A percentile compares a stretch with the other conserved stretches of the same genome.
phyloP scores from a whole-genome alignment of 257 asterid genomes.

The Solanum raphanifolium region DNA sequence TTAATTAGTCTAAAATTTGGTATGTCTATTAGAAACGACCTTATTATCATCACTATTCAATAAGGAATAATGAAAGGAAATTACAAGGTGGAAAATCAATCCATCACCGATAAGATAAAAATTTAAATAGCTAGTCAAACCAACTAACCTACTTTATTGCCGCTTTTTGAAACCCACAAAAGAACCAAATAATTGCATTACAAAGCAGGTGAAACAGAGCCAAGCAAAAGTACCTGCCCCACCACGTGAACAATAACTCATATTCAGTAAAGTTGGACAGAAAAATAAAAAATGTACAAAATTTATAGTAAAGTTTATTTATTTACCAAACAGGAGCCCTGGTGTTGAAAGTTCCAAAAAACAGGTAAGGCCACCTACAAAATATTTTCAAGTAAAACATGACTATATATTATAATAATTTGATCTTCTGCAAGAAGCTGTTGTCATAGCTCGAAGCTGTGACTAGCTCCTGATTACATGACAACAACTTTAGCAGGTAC shows the following conservation, averaged over 20 bases:
- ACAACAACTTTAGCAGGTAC: no score
- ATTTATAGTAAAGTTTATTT: neutral
- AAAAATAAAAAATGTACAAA: neutral
- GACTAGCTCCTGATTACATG: no score
- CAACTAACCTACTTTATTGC: no score
- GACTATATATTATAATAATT: neutral
- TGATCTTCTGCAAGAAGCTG: no score
- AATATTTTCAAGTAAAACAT: neutral
- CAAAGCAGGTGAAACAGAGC: neutral
- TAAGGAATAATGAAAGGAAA: accelerated
- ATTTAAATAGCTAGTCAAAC: no score
- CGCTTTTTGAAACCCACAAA: neutral
- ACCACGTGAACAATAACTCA: neutral
- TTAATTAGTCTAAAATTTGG: no score
- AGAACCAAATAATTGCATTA: neutral
- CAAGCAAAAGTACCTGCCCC: neutral
- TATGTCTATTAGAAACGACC: no score
- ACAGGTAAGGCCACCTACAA: neutral
- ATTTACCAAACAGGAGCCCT: constrained; percentile 3
- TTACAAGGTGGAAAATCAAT: no score
- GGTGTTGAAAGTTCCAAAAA: constrained; percentile 2
- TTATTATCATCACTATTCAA: no score
- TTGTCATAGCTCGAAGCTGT: no score
- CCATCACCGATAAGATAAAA: accelerated
- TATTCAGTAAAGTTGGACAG: neutral